Conservation (phyloP, 2,329 filamentous ascomycete species). For the Trichoderma sp. region DNA sequence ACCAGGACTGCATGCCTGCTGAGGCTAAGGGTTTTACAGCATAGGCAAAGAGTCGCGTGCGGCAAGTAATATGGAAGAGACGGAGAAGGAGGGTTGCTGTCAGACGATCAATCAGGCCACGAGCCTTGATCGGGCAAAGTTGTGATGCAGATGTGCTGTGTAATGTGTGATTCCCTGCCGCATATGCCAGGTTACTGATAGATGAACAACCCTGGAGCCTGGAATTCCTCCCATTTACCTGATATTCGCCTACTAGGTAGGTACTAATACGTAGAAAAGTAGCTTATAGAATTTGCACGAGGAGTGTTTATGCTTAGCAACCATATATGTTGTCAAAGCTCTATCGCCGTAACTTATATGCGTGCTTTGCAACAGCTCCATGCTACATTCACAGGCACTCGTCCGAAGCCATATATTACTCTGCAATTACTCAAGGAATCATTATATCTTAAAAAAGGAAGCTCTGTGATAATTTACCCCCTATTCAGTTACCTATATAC, state of each 20-base stretch:
- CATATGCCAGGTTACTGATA: neutral
- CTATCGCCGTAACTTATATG: neutral
- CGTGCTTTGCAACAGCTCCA: neutral
- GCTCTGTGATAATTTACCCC: neutral
- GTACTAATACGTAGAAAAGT: neutral
- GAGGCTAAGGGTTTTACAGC: neutral
- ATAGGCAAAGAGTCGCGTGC: neutral
- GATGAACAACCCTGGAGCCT: neutral
- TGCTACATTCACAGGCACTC: neutral
- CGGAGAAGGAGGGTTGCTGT: neutral
- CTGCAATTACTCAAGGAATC: neutral
- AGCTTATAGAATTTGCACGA: neutral
- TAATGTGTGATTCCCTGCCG: neutral
- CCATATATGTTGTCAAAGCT: neutral
- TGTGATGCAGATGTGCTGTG: neutral
- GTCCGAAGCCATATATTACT: no score
- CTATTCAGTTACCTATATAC: neutral
- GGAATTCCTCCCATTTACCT: neutral
- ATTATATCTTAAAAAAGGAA: neutral
- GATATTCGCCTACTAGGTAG: no score
- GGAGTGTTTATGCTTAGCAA: neutral
- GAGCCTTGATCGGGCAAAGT: neutral
- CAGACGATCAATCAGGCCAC: conserved; percentile 3
- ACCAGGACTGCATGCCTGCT: neutral
- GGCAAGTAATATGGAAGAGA: neutral